Conservation (phyloP, 257 asterid genomes). For the Scutellaria galericulata region DNA sequence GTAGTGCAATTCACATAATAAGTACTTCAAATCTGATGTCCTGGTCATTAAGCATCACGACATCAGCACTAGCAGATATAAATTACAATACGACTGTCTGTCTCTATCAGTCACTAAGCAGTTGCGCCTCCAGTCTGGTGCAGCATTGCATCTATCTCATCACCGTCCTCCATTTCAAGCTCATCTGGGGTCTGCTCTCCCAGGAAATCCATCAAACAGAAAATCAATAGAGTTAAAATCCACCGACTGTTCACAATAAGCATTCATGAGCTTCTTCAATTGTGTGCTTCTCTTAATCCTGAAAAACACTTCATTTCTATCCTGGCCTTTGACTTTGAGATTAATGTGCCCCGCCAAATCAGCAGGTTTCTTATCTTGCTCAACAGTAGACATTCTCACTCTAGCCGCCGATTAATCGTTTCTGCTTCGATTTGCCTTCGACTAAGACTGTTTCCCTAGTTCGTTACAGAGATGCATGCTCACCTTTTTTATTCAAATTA, state of each 20-base stretch:
- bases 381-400: slow-evolving; percentile 41
- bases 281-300: slow-evolving; percentile 77
- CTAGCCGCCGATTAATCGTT: slow-evolving; percentile 17
- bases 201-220: slow-evolving; percentile 56
- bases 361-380: slow-evolving; percentile 57
- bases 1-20: neutral
- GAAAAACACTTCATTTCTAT: slow-evolving; percentile 58
- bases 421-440: neutral
- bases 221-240: slow-evolving; percentile 62
- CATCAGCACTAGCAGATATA: slow-evolving; percentile 1
- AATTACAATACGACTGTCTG: neutral
- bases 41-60: neutral
- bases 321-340: slow-evolving; percentile 66
- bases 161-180: slow-evolving; percentile 61
- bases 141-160: slow-evolving; percentile 57
- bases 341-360: slow-evolving; percentile 46
- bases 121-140: slow-evolving; percentile 54
- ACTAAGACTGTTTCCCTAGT: too few species aligned
- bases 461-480: slow-evolving; percentile 2
- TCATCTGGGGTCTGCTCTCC: slow-evolving; percentile 64
- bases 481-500: neutral
- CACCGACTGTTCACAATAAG: slow-evolving; percentile 69
- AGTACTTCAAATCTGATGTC: neutral
- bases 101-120: slow-evolving; percentile 1
- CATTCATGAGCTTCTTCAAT: slow-evolving; percentile 73